These are phyloP conservation scores for Aureobasidium sp. DNA, from an alignment of 2,329 filamentous ascomycete genomes.

Conservation along the genomic window DNA sequence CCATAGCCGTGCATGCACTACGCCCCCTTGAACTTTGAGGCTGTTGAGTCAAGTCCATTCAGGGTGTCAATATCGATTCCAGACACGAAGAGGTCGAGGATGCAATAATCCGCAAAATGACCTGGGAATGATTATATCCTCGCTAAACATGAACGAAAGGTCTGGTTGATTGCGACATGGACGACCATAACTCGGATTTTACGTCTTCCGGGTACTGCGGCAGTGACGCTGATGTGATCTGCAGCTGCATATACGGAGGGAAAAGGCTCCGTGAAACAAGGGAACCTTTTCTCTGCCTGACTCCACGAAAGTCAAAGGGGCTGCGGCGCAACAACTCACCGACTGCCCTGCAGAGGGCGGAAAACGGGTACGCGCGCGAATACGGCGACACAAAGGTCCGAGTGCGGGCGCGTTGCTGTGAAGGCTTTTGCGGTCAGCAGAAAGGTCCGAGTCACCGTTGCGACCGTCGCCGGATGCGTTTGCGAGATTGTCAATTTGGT, in stretches of 20 bases:
- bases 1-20: neutral
- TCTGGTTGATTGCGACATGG: neutral
- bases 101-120: neutral
- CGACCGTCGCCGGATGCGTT: constrained; percentile 7
- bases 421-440: constrained; percentile 2
- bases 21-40: neutral
- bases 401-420: constrained; percentile 5
- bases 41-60: neutral
- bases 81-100: neutral
- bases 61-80: too few species aligned
- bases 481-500: constrained; percentile 11
- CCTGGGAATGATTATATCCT: neutral
- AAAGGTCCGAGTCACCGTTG: constrained; percentile 7
- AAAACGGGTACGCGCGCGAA: neutral
- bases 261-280: neutral
- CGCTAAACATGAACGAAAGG: neutral
- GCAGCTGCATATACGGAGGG: constrained; percentile 1
- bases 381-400: constrained; percentile 8
- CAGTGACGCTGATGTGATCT: constrained; percentile 14
- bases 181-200: neutral
- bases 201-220: neutral
- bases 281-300: neutral
- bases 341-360: neutral
- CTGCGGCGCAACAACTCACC: constrained; percentile 3
- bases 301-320: constrained; percentile 3